Evolutionary conservation across 2,329 filamentous ascomycete genomes (phyloP).

Genomic region (Ascosphaera apis): DNA sequence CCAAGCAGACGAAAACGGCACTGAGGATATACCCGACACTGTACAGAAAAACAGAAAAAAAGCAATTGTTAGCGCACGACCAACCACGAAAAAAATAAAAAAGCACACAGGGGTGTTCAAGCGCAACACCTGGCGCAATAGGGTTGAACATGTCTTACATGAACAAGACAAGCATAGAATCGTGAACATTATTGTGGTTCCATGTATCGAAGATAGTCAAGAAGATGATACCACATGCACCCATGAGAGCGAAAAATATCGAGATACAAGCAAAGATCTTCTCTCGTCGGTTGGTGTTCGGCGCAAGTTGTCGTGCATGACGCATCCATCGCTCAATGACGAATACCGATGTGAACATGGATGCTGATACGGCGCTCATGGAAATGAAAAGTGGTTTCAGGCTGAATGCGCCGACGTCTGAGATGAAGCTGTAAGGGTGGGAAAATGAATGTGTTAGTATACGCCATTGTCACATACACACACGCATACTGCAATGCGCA

Average conservation of each 20-base stretch:
- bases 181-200: slow-evolving; percentile 43
- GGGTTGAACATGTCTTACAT: slow-evolving; percentile 36
- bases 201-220: slow-evolving; percentile 69
- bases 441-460: slow-evolving; percentile 2
- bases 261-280: slow-evolving; percentile 17
- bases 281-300: slow-evolving; percentile 33
- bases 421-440: slow-evolving; percentile 17
- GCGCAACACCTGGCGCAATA: too few relatives aligned
- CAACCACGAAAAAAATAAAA: too few relatives aligned
- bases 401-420: slow-evolving; percentile 33
- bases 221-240: slow-evolving; percentile 58
- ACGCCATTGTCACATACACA: slow-evolving; percentile 1
- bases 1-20: slow-evolving; percentile 70
- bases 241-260: slow-evolving; percentile 42
- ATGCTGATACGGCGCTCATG: slow-evolving; percentile 38
- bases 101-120: too few relatives aligned
- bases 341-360: slow-evolving; percentile 65
- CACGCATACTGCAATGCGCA: not conserved
- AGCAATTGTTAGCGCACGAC: too few relatives aligned
- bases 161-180: slow-evolving; percentile 60
- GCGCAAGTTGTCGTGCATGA: slow-evolving; percentile 54
- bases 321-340: slow-evolving; percentile 64
- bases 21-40: slow-evolving; percentile 56
- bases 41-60: not conserved
- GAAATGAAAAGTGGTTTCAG: slow-evolving; percentile 41